These are phyloP conservation scores for Deakozyma indianensis DNA, from an alignment of 805 yeast genomes.

Conservation along the genomic window DNA sequence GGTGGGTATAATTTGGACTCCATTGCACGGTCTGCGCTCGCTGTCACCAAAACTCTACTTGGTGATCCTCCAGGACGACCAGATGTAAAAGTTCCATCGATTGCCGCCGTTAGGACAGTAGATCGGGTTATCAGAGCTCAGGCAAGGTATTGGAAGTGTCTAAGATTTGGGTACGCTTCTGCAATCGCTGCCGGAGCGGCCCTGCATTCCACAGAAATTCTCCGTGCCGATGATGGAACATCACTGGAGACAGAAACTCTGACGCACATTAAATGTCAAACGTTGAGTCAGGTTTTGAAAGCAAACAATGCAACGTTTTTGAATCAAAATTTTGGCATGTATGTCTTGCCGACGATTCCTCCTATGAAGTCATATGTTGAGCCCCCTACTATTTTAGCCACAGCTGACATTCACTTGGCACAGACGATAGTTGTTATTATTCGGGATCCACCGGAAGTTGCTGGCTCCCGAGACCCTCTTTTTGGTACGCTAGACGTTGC, in stretches of 20 bases:
- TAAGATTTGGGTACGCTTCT: conserved; percentile 48
- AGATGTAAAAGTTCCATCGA: conserved; percentile 52
- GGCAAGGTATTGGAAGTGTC: conserved; percentile 74
- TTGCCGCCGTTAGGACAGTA: conserved; percentile 65
- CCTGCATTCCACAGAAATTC: conserved; percentile 5
- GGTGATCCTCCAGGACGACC: conserved; percentile 87
- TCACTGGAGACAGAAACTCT: neutral
- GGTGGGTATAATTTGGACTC: conserved; percentile 95
- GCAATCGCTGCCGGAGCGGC: conserved; percentile 8
- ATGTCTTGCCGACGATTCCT: conserved; percentile 45
- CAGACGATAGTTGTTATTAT: conserved; percentile 55
- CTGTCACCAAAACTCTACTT: conserved; percentile 77
- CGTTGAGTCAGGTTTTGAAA: neutral
- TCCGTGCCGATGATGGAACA: neutral
- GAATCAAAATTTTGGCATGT: conserved; percentile 36
- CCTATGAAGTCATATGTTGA: neutral
- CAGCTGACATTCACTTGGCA: conserved; percentile 46
- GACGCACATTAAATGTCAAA: neutral
- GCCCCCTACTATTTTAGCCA: conserved; percentile 34
- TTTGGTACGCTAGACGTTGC: conserved; percentile 65
- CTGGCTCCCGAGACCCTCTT: conserved; percentile 74
- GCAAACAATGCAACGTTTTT: neutral
- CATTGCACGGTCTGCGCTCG: conserved; percentile 78
- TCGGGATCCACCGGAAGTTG: conserved; percentile 85
- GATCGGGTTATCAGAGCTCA: conserved; percentile 71